These are phyloP conservation scores for Xylariaceae sp. DNA, from an alignment of 2,329 filamentous ascomycete species.

Conservation along the genomic window DNA sequence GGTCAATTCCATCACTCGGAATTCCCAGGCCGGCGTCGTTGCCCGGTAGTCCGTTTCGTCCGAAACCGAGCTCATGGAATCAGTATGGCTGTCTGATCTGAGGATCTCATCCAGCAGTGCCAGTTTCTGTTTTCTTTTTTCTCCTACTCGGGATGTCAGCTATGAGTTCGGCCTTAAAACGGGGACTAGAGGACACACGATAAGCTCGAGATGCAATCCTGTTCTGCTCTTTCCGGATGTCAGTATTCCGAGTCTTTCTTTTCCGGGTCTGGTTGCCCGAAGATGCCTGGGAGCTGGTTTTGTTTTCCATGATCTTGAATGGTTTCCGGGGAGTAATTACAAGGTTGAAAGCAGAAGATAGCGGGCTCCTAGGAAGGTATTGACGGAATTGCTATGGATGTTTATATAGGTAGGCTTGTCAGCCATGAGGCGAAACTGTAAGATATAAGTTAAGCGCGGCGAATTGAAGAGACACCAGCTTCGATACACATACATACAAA, in stretches of 20 bases:
- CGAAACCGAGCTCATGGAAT: conserved; percentile 32
- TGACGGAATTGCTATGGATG: background rate
- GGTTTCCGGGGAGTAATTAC: background rate
- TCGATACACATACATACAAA: no score
- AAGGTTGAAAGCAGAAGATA: background rate
- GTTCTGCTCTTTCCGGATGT: conserved; percentile 33
- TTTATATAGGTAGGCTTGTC: no score
- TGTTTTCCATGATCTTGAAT: conserved; percentile 23
- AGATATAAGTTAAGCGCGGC: no score
- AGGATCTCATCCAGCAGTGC: conserved; percentile 39
- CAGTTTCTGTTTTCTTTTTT: conserved; percentile 43
- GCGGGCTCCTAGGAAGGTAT: background rate
- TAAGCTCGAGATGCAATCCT: conserved; percentile 32
- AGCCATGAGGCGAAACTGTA: no score
- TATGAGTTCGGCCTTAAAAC: background rate
- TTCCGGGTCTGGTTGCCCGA: conserved; percentile 18
- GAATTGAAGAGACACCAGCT: no score
- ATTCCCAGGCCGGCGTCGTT: conserved; percentile 14
- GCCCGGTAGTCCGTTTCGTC: conserved; percentile 28
- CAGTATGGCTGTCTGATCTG: conserved; percentile 30
- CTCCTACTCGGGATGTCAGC: conserved; percentile 33
- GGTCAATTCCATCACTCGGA: conserved; percentile 3
- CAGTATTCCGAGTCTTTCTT: conserved; percentile 30
- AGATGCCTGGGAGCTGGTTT: conserved; percentile 13
- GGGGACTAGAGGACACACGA: conserved; percentile 29